A percentile compares a stretch with the other conserved stretches of the same genome.
These are phyloP conservation scores for Phytophthora pseudosyringae DNA, from an alignment of 352 stramenopile species.

Conservation along the genomic window DNA sequence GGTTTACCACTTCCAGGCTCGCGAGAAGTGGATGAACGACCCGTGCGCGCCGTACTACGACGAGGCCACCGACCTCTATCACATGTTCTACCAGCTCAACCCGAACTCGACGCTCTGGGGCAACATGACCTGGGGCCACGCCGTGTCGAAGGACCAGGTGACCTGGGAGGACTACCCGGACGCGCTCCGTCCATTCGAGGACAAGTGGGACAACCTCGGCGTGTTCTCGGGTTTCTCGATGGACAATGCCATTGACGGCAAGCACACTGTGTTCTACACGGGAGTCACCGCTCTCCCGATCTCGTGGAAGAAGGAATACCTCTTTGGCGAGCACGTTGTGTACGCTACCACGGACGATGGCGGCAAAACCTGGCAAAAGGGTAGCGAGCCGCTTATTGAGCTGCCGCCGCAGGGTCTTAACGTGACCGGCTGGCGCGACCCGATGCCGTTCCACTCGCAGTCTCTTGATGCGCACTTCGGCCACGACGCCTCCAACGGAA, in stretches of 20 bases:
- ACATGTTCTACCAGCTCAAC: slow-evolving; percentile 87
- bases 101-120: slow-evolving; percentile 61
- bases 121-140: slow-evolving; percentile 85
- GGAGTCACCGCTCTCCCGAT: slow-evolving; percentile 55
- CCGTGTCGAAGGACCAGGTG: slow-evolving; percentile 73
- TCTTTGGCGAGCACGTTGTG: slow-evolving; percentile 76
- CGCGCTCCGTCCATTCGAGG: slow-evolving; percentile 55
- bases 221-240: slow-evolving; percentile 78
- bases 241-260: slow-evolving; percentile 63
- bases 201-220: slow-evolving; percentile 75
- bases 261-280: slow-evolving; percentile 77
- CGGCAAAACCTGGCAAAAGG: slow-evolving; percentile 72
- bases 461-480: slow-evolving; percentile 53
- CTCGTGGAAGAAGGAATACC: slow-evolving; percentile 57
- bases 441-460: slow-evolving; percentile 64
- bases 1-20: slow-evolving; percentile 67
- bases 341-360: slow-evolving; percentile 66
- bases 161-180: slow-evolving; percentile 74
- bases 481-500: slow-evolving; percentile 28
- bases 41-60: slow-evolving; percentile 81
- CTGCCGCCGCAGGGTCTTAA: slow-evolving; percentile 54
- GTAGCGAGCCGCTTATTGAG: slow-evolving; percentile 56
- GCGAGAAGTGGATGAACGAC: slow-evolving; percentile 88
- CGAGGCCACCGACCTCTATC: slow-evolving; percentile 60
- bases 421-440: slow-evolving; percentile 73